These are phyloP conservation scores for Geum urbanum DNA, from an alignment of 306 rosid genomes.

Conservation along the genomic window DNA sequence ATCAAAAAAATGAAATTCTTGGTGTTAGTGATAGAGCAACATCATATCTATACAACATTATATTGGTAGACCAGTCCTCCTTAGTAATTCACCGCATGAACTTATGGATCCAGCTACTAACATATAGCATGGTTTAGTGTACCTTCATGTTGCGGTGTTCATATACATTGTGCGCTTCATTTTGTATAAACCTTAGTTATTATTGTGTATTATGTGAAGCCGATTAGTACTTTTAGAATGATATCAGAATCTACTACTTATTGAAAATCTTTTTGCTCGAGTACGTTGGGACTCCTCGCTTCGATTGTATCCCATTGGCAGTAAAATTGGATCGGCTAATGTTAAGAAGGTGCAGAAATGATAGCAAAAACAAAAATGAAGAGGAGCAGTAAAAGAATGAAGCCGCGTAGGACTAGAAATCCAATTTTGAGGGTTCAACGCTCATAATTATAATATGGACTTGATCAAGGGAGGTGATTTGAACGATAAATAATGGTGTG, in stretches of 20 bases:
- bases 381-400: not conserved
- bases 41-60: no score
- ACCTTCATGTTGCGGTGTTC: no score
- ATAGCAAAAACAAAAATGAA: not conserved
- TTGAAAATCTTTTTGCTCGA: not conserved
- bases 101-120: no score
- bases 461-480: slow-evolving; percentile 5
- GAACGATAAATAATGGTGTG: not conserved
- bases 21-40: no score
- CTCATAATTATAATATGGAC: not conserved
- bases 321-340: not conserved
- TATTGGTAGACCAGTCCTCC: no score
- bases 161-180: no score
- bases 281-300: not conserved
- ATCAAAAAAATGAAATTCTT: no score
- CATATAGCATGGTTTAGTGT: no score
- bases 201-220: not conserved
- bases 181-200: no score
- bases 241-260: not conserved
- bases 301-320: not conserved
- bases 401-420: slow-evolving; percentile 24
- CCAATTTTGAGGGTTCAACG: slow-evolving; percentile 5
- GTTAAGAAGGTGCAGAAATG: not conserved
- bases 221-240: not conserved
- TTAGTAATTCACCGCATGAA: no score